Base-by-base conservation (phyloP, 2,329 filamentous ascomycete genomes). In the Aspergillus sojae region DNA sequence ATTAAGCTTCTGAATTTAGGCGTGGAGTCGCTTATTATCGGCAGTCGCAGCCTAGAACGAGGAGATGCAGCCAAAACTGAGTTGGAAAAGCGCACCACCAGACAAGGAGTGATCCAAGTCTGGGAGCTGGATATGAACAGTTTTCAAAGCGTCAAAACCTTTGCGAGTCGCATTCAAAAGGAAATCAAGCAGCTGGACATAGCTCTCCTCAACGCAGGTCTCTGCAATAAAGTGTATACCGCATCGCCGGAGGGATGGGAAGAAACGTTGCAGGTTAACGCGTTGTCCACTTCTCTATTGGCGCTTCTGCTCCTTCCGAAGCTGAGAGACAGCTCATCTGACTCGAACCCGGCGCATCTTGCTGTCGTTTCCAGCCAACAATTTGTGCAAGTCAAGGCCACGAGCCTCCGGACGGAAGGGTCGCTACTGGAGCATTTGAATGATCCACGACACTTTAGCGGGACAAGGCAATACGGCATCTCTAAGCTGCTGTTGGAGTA, bases 211-310 rank as follows among this genome's bases (percentile, higher is more conserved):
- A 83, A 83, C 62, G 81, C 81, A 0, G 81, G 81, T n/a, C 58
- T 81, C 5, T 78, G 78, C 65, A 76, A 78, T 53, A 71, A 76
- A 16, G 69, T 75, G 26, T 82, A 78, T 65, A 66, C 62, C 3
- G 61, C 69, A 1, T 78, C 78, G 0, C 56, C 72, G 2, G 80
- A 82, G 36, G 84, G 81, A 6, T 86, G 80, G 76, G 84, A 86
- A 62, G 76, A 81, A 59, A 83, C 80, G 1, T 66, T 89, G 12
- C 86, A 89, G 70, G 83, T 88, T 66, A 88, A 89, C 69, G 79
- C 82, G 1, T 74, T 89, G 2, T 86, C 85, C 2, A 89, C 85
- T 1, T 78, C 81, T 7, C 76, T 88, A 1, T 74, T 89, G 7
- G 84, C 79, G 0, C 65, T 88, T 3, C 71, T 87, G 2, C 76